phyloP scores from a whole-genome alignment of 2,329 filamentous ascomycete species.

The Penicillium frequentans region DNA sequence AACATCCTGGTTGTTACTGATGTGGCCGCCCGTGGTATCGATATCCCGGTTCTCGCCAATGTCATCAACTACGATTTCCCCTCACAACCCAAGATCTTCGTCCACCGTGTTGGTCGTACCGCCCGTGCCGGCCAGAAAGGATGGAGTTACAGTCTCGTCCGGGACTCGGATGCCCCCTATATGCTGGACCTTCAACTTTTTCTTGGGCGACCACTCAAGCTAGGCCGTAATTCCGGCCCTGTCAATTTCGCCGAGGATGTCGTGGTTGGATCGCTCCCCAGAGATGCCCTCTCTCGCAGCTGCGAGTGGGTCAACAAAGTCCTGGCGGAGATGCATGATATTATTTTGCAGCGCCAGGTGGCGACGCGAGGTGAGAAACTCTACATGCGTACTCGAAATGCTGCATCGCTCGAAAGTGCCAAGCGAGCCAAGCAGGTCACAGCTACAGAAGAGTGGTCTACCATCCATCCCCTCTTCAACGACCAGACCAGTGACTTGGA shows the following conservation, averaged over 20 bases:
- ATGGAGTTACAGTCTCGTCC: conserved; percentile 92
- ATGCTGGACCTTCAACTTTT: conserved; percentile 93
- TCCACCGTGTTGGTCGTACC: conserved; percentile 93
- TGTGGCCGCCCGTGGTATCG: conserved; percentile 93
- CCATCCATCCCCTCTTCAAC: conserved; percentile 79
- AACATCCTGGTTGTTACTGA: conserved; percentile 96
- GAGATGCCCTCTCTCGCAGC: conserved; percentile 71
- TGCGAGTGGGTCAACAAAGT: conserved; percentile 83
- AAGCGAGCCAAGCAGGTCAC: conserved; percentile 81
- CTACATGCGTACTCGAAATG: conserved; percentile 85
- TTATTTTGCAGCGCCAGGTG: conserved; percentile 69
- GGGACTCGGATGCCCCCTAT: conserved; percentile 86
- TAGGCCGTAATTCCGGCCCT: conserved; percentile 64
- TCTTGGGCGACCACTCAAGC: conserved; percentile 75
- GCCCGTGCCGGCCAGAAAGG: conserved; percentile 89
- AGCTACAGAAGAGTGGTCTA: conserved; percentile 66
- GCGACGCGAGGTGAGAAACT: conserved; percentile 87
- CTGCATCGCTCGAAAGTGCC: conserved; percentile 86
- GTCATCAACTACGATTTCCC: conserved; percentile 99
- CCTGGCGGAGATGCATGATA: conserved; percentile 71
- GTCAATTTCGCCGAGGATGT: conserved; percentile 80
- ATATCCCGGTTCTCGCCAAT: conserved; percentile 93
- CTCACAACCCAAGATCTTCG: conserved; percentile 92
- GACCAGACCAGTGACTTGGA: conserved; percentile 63
- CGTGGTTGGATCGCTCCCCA: conserved; percentile 72